phyloP scores from a whole-genome alignment of 257 asterid species.

The Linaria vulgaris region DNA sequence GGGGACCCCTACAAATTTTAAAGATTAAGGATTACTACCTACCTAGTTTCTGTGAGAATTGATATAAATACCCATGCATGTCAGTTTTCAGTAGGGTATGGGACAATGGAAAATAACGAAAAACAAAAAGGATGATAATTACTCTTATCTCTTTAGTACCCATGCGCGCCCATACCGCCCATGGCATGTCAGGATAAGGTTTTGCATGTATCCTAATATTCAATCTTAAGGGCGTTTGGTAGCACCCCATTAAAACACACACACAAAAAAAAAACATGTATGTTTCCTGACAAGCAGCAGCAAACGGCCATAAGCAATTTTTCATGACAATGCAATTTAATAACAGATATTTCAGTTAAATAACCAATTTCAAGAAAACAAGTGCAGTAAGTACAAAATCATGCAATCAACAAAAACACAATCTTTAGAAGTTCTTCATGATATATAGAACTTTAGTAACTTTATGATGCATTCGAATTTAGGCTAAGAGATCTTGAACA shows the following conservation, averaged over 20 bases:
- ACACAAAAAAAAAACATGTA: conserved; percentile 23
- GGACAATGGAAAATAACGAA: conserved; percentile 23
- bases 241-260: not conserved
- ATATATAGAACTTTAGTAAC: no score
- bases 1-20: conserved; percentile 27
- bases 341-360: no score
- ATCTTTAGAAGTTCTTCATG: no score
- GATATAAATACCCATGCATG: conserved; percentile 27
- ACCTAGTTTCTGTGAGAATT: conserved; percentile 29
- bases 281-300: conserved; percentile 52
- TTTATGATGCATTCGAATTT: no score
- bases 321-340: no score
- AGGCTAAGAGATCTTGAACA: no score
- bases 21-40: conserved; percentile 22
- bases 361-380: no score
- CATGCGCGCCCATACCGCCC: conserved; percentile 48
- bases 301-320: no score
- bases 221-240: conserved; percentile 29
- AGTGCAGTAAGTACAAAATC: no score
- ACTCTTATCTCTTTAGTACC: conserved; percentile 32
- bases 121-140: conserved; percentile 25
- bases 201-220: conserved; percentile 29
- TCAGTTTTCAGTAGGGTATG: conserved; percentile 33
- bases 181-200: conserved; percentile 54
- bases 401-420: not conserved